Evolutionary conservation across 1,284 basidiomycete species (phyloP).

Genomic region (Trametes polyzona): DNA sequence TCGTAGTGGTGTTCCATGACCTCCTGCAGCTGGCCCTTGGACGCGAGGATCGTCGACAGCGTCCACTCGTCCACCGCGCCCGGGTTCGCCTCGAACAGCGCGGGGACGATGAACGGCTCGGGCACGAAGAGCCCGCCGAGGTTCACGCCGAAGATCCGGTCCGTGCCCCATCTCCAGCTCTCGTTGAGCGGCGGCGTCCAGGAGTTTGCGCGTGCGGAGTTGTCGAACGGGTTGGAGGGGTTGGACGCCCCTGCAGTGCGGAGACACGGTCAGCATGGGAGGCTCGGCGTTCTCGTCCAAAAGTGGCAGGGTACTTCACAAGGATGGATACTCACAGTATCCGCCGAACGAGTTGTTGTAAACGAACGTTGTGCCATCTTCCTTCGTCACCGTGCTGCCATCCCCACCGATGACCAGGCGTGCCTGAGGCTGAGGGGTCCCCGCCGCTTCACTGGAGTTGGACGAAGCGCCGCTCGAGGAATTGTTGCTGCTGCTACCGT

Average conservation of each 20-base stretch:
- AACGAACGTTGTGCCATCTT: constrained; percentile 66
- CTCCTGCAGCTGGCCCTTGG: constrained; percentile 37
- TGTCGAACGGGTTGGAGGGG: constrained; percentile 65
- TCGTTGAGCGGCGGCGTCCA: constrained; percentile 69
- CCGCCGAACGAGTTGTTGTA: constrained; percentile 78
- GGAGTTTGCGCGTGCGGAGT: constrained; percentile 58
- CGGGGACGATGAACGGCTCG: constrained; percentile 85
- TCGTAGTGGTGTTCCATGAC: constrained; percentile 53
- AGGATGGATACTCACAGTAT: constrained; percentile 55
- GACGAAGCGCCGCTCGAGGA: constrained; percentile 20
- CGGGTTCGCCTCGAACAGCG: constrained; percentile 74
- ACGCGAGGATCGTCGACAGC: constrained; percentile 47
- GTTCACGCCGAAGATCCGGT: constrained; percentile 69
- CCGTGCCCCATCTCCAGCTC: constrained; percentile 67
- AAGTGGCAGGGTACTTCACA: not conserved
- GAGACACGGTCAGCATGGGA: not conserved
- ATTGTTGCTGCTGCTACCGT: constrained; percentile 11
- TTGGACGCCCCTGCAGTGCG: constrained; percentile 47
- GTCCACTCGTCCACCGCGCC: constrained; percentile 63
- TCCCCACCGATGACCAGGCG: constrained; percentile 58
- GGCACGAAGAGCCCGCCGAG: constrained; percentile 75
- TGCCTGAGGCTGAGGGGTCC: constrained; percentile 6
- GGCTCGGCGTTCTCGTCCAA: not conserved
- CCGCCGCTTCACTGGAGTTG: constrained; percentile 10
- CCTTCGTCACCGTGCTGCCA: constrained; percentile 64